Evolutionary conservation across 371 early-diverging fungal genomes (phyloP), one percentile per base, ranked within the genome.

Genomic region (Mucor piriformis): DNA sequence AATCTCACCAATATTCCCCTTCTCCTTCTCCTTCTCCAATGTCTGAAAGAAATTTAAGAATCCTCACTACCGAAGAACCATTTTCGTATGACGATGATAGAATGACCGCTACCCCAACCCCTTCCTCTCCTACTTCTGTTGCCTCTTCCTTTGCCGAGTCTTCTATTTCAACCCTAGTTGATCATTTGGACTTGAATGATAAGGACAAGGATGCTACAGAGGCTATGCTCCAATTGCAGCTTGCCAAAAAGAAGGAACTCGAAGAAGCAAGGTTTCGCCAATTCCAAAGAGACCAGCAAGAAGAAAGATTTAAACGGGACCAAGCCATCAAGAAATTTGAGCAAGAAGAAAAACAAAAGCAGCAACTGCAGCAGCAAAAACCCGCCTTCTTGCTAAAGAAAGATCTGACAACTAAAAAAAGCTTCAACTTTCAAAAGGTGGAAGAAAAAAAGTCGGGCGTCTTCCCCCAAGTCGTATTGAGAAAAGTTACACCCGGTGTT

Each of bases 11-110:
- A 4, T 65, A 54, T 12, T 65, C 64, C n/a, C 60, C 70, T 5
- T 71, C 81, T 3, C 56, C 64, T 21, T 65, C 74, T 0, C 78
- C 79, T 15, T 54, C 67, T 16, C 72, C 69, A 6, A 59, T 63
- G 47, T 55, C 50, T 5, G 66, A 55, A 16, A 34, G 51, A 25
- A 60, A 56, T 21, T 27, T 65, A 15, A 46, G 42, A 13, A 60
- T 65, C 7, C 34, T 44, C 40, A 42, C 37, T 6, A 49, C 38
- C 24, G 61, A 61, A 24, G 64, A 64, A 25, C 59, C 58, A 10
- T 35, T 50, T 24, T 50, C 40, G 13, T 53, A 32, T 37, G 42
- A 52, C 24, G 8, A 32, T 10, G 59, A 58, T 27, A 29, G 60
- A 20, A 51, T 55, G 50, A 48, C 57, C 50, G 53, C 44, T 24